Conservation (phyloP, 495 filamentous ascomycete genomes). For the Aspergillus affinis region DNA sequence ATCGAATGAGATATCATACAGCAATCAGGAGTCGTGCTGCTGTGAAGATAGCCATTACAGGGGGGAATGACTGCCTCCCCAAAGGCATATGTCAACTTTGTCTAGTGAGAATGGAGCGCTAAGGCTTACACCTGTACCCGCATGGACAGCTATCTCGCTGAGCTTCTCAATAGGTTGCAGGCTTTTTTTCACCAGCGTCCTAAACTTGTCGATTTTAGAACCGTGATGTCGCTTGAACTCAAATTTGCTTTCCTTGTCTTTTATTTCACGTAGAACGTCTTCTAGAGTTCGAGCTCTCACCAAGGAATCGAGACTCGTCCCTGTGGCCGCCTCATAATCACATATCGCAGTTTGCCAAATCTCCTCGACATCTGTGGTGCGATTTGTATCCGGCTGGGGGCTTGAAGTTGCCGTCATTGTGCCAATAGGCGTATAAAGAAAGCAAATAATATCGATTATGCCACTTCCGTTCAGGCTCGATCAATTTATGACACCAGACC, state of each 20-base stretch:
- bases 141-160: constrained; percentile 2
- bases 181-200: background rate
- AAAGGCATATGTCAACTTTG: background rate
- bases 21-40: constrained; percentile 1
- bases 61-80: background rate
- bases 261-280: constrained; percentile 3
- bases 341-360: constrained; percentile 4
- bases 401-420: constrained; percentile 2
- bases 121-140: constrained; percentile 3
- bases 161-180: constrained; percentile 5
- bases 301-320: constrained; percentile 2
- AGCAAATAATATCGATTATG: background rate
- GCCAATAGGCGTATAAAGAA: background rate
- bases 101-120: background rate
- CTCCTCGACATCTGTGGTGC: constrained; percentile 1
- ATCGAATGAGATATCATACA: background rate
- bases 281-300: constrained; percentile 2
- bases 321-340: constrained; percentile 4
- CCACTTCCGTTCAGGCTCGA: constrained; percentile 1
- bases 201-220: background rate
- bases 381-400: constrained; percentile 2
- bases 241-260: constrained; percentile 5
- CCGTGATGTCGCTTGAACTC: background rate
- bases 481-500: background rate
- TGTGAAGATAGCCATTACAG: constrained; percentile 1